phyloP scores from a whole-genome alignment of 768 basidiomycete species.

The Clitopilus hobsonii region DNA sequence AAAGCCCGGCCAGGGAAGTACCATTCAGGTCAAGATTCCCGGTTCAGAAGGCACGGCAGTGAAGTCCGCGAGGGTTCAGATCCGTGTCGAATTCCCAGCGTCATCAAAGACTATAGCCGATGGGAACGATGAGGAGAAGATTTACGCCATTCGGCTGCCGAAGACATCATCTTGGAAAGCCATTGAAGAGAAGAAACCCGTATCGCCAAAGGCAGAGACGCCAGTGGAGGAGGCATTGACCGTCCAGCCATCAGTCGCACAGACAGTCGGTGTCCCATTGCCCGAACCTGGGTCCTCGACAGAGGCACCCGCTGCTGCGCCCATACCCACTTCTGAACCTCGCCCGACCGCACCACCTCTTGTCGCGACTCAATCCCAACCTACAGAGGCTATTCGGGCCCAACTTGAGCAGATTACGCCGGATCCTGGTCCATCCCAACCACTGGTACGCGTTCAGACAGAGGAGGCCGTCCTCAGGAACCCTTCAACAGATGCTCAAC shows the following conservation, averaged over 20 bases:
- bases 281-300: constrained; percentile 15
- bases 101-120: constrained; percentile 12
- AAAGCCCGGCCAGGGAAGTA: constrained; percentile 49
- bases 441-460: constrained; percentile 33
- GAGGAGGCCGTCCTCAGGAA: constrained; percentile 45
- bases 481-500: constrained; percentile 21
- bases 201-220: constrained; percentile 28
- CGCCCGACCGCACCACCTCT: constrained; percentile 18
- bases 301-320: constrained; percentile 3
- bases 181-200: constrained; percentile 30
- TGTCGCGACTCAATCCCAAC: constrained; percentile 15
- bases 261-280: constrained; percentile 27
- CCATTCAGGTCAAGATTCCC: constrained; percentile 61
- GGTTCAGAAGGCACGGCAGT: constrained; percentile 40
- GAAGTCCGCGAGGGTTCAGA: constrained; percentile 25
- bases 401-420: constrained; percentile 36
- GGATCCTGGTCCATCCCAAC: constrained; percentile 27
- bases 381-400: constrained; percentile 27
- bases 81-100: constrained; percentile 1
- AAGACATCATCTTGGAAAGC: constrained; percentile 15
- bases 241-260: constrained; percentile 46
- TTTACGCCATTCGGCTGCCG: constrained; percentile 54
- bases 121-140: constrained; percentile 37
- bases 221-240: constrained; percentile 54
- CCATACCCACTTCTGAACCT: constrained; percentile 5